These are phyloP conservation scores for Chrysoporthe deuterocubensis DNA, from an alignment of 2,329 filamentous ascomycete genomes.

Conservation along the genomic window DNA sequence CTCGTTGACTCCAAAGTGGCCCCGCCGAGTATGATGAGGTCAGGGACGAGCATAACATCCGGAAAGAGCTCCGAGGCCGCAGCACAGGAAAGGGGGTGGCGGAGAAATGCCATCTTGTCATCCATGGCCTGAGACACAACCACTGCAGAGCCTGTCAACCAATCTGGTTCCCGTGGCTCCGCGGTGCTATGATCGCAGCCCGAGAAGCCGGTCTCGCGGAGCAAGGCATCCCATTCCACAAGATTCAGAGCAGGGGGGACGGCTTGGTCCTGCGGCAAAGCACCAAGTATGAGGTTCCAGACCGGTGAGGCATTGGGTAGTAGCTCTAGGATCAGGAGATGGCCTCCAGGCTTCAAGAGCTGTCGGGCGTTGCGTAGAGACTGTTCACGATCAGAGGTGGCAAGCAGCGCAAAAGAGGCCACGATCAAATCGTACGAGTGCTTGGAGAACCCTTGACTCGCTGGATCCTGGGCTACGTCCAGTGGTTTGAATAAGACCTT, in stretches of 20 bases:
- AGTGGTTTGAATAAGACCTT: not conserved
- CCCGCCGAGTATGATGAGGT: too few relatives aligned
- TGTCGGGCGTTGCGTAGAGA: not conserved
- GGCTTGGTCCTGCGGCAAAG: not conserved
- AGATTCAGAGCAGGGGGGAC: not conserved
- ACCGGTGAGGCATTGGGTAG: too few relatives aligned
- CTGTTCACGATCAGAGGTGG: not conserved
- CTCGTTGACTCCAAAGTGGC: too few relatives aligned
- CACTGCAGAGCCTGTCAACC: not conserved
- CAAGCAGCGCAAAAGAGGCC: slow-evolving; percentile 1
- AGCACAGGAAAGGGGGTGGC: not conserved
- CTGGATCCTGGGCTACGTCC: slow-evolving; percentile 1
- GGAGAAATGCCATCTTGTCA: not conserved
- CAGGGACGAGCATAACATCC: too few relatives aligned
- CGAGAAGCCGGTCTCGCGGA: slow-evolving; percentile 6
- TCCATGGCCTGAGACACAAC: slow-evolving; percentile 11
- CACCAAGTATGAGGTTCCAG: too few relatives aligned
- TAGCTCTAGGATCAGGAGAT: not conserved
- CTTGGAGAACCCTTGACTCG: not conserved
- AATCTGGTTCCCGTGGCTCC: not conserved
- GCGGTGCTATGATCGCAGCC: slow-evolving; percentile 1
- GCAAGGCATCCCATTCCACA: not conserved
- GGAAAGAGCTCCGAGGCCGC: too few relatives aligned
- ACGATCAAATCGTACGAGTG: slow-evolving; percentile 1
- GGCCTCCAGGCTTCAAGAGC: slow-evolving; percentile 7